Base-by-base conservation (phyloP, 116 monocot species). In the Trichopus zeylanicus region DNA sequence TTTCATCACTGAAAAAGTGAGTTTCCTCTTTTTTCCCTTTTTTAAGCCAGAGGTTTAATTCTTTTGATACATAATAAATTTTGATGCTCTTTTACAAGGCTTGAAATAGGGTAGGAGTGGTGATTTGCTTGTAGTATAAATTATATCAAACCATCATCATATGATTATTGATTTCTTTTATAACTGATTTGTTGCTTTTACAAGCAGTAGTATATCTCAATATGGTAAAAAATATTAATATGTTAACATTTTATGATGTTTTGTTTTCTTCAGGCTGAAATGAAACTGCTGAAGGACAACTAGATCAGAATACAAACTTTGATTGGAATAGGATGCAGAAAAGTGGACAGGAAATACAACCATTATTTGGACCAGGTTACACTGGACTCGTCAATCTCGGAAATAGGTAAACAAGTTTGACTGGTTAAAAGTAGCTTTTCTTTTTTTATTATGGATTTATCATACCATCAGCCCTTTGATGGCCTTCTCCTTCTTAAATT, bases 311-410 rank as follows among this genome's bases (percentile, higher is more conserved):
- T 61, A 80, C 82, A 6, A 97, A 91, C 82, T 97, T 84, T 79
- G 97, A 97, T 47, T 97, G 97, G 97, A 97, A 97, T 49, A 70
- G 97, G 38, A 97, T 97, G 55, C 91, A 91, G 56, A 91, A 97
- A 87, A 97, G 84, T 68, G 97, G 90, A 46, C 75, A 87, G 49
- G 84, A 91, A 72, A 75, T 81, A 51, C 77, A 84, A 62, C 84
- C 67, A 46, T 65, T 97, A 37, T 82, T 78, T 79, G 97, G 97
- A 55, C 87, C 87, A 34, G 97, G 97, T 16, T 84, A 84, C 79
- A 97, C 91, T 58, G 97, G 97, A 16, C 87, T 97, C 53, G 48
- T 68, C 47, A 97, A 97, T 77, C 87, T 97, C 52, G 97, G 97
- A 16, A 97, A 97, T 67, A 97, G 97, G 97, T 95, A 72, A 23